Evolutionary conservation across 1,139 yeast genomes (phyloP).

Genomic region (Diutina rugosa): DNA sequence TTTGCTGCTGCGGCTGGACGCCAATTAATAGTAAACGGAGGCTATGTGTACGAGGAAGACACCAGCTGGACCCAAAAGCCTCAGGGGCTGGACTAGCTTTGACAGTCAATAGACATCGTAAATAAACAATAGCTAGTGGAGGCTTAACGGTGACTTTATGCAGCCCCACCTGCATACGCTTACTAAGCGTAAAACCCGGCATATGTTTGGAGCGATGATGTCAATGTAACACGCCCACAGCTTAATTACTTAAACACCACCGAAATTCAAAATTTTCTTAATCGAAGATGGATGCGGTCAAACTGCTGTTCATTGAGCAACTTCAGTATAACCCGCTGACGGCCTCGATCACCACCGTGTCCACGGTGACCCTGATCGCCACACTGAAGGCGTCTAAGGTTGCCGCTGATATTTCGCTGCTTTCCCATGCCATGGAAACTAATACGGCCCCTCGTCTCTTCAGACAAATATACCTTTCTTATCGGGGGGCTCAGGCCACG

Average conservation of each 20-base stretch:
- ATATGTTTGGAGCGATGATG: too few species aligned
- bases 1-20: background rate
- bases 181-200: background rate
- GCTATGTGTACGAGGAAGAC: constrained; percentile 1
- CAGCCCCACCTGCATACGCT: background rate
- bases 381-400: background rate
- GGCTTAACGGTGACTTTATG: background rate
- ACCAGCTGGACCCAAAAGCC: background rate
- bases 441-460: background rate
- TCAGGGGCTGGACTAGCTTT: background rate
- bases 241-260: background rate
- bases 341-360: background rate
- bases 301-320: background rate
- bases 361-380: background rate
- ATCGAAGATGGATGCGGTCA: background rate
- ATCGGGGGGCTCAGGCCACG: constrained; percentile 25
- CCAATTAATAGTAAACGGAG: background rate
- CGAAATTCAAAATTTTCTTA: background rate
- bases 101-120: background rate
- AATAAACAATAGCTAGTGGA: background rate
- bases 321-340: background rate
- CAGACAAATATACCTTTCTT: background rate
- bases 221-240: too few species aligned
- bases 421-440: background rate
- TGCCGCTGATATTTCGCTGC: background rate